Evolutionary conservation across 331 rosid species (phyloP), one percentile per base, ranked within the genome.

Genomic region (Rosa hybrid): DNA sequence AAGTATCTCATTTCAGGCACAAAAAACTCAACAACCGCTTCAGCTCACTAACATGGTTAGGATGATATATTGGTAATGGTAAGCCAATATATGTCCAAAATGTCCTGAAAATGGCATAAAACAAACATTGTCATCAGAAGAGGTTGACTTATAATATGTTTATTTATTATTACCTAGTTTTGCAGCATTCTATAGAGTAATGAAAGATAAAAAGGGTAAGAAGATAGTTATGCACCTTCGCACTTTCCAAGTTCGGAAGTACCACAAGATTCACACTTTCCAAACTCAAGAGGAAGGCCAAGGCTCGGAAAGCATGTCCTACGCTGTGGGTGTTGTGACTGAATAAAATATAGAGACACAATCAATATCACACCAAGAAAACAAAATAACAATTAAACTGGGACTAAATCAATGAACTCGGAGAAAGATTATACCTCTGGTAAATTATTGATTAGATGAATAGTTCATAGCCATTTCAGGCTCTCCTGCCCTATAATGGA

Each of bases 1-100:
- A 34, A 34, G 38, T 34, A 34, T 34, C 38, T 34, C 98, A 95
- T 65, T 77, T 90, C 81, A 95, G 71, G 83, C 98, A 95, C 54
- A 95, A 9, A 51, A 91, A 65, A 90, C 90, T 90, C 74, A 92
- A 77, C 90, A 95, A 81, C 79, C 81, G 77, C 86, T 83, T 95
- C 83, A 94, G 54, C 60, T 95, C 98, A 46, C 84, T 77, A 42
- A 91, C 85, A 76, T 95, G 98, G 74, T 92, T 90, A 45, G 98
- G 98, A 87, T 92, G 98, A 80, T 85, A 92, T 72, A 95, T 90
- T 9, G 98, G 94, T 71, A 92, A 85, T 4, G 98, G 98, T 46
- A 95, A 88, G 60, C 92, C 93, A 34, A 95, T 86, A 74, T 91
- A 92, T 34, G 39, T 67, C 98, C 98, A 81, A 95, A 95, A 72